Evolutionary conservation across 495 filamentous ascomycete species (phyloP), one percentile per base, ranked within the genome.

Genomic region (Lasiosphaeris hirsuta): DNA sequence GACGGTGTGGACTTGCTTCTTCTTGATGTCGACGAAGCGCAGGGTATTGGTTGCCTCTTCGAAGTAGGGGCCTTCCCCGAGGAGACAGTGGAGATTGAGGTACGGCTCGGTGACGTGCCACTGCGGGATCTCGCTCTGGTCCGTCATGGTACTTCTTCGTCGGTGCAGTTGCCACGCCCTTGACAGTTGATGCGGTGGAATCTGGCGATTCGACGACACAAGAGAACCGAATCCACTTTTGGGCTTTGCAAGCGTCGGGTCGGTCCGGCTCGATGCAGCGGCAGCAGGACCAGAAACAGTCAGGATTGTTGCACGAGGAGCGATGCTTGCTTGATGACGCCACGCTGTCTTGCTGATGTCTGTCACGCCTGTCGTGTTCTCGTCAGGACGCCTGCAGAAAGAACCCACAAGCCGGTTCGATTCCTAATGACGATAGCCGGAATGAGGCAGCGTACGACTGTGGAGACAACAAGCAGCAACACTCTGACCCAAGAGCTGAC

Each of bases 21-120:
- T 82, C 71, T 85, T 89, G 72, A 96, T 94, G 74, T 97, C 92
- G 57, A 96, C 84, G 71, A 94, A 96, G 60, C 92, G 89, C 39
- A 96, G 82, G 57, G 82, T 83, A 61, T 90, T 81, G 40, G 79
- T 85, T 18, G 72, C 71, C 30, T 77, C 68, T 64, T 94, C 89
- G 72, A 87, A 89, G 75, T 82, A 91, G 11, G 92, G 92, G 1
- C 85, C 93, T 75, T 96, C 92, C 55, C 90, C 88, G 30, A 96
- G 78, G 11, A 75, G 78, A 68, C 89, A 92, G 51, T 86, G 77
- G 52, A 87, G 75, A 58, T 88, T 74, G 44, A 96, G 72, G 73
- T 87, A 96, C 19, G 92, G 90, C 84, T 90, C 67, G 35, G 66
- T 70, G 61, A 75, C 71, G 43, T 69, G 63, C 77, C 77, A 80